phyloP scores from a whole-genome alignment of 176 grass and related monocot species.

The Alopecurus myosuroides region DNA sequence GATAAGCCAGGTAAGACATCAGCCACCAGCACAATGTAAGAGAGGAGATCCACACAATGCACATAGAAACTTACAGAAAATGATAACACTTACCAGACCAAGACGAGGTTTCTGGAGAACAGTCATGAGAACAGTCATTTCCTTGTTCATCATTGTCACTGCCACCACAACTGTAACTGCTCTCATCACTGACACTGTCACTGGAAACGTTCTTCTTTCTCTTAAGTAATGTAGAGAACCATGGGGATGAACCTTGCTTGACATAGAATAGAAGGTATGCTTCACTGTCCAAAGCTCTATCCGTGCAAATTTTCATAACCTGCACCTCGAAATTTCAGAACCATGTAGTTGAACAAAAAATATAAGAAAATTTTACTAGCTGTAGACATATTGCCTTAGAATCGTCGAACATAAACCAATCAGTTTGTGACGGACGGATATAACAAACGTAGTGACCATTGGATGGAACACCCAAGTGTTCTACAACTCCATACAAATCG shows the following conservation, averaged over 20 bases:
- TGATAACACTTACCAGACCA: neutral
- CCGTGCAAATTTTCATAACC: slow-evolving; percentile 15
- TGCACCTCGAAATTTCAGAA: slow-evolving; percentile 10
- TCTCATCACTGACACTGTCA: slow-evolving; percentile 3
- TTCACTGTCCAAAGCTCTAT: slow-evolving; percentile 5
- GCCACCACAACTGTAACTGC: neutral
- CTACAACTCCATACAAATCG: slow-evolving; percentile 51
- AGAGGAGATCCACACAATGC: neutral
- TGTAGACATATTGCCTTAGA: slow-evolving; percentile 14
- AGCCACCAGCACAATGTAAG: neutral
- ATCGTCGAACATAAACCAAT: slow-evolving; percentile 50
- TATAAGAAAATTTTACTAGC: neutral
- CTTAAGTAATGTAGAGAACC: slow-evolving; percentile 54
- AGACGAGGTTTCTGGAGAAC: neutral
- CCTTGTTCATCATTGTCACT: neutral
- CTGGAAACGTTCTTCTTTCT: neutral
- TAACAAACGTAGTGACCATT: slow-evolving; percentile 46
- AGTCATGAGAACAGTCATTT: neutral
- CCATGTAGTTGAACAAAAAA: neutral
- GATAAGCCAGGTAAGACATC: slow-evolving; percentile 2
- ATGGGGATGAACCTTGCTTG: slow-evolving; percentile 45
- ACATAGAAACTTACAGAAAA: neutral
- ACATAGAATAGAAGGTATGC: slow-evolving; percentile 61
- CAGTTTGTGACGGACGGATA: slow-evolving; percentile 33
- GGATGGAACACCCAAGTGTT: slow-evolving; percentile 24